Percentiles rank a stretch among this genome's conserved stretches.
Evolutionary conservation across 2,329 filamentous ascomycete species (phyloP).

Genomic region (Colletotrichum endophyticum): DNA sequence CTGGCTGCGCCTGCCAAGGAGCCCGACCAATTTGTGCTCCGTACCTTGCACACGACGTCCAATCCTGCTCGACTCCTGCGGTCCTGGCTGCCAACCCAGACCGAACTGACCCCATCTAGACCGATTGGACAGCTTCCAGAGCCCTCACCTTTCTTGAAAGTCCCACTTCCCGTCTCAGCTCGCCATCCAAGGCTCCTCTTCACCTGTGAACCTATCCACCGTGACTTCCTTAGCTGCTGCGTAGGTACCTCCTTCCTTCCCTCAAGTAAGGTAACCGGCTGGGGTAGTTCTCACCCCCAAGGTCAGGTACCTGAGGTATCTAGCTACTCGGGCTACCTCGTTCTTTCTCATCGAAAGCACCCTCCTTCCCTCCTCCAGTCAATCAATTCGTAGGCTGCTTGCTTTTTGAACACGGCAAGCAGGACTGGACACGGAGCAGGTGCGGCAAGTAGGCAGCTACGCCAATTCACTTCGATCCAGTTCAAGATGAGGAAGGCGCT

Average conservation of each 20-base stretch:
- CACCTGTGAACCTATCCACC: not conserved
- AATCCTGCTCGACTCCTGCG: not conserved
- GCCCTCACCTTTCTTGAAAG: not conserved
- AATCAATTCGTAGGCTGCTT: not conserved
- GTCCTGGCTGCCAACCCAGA: not conserved
- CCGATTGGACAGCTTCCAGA: not conserved
- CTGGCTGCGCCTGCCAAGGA: not conserved
- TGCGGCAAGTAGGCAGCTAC: not conserved
- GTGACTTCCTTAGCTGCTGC: not conserved
- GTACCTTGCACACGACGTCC: constrained; percentile 8
- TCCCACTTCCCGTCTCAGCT: constrained; percentile 17
- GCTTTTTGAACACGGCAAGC: not conserved
- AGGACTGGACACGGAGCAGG: not conserved
- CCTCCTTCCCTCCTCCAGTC: not conserved
- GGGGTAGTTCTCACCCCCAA: not conserved
- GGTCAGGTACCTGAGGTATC: not conserved
- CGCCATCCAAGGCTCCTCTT: not conserved
- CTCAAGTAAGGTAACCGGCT: not conserved
- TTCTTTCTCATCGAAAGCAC: not conserved
- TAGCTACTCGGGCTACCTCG: not conserved
- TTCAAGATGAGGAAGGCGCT: not conserved
- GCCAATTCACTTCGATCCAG: not conserved
- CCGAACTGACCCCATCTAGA: not conserved
- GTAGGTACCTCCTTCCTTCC: not conserved
- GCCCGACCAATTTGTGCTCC: not conserved